Percentiles rank a stretch among this genome's conserved stretches.
Conservation (phyloP, 345 rosid species). For the Aquilaria malaccensis region DNA sequence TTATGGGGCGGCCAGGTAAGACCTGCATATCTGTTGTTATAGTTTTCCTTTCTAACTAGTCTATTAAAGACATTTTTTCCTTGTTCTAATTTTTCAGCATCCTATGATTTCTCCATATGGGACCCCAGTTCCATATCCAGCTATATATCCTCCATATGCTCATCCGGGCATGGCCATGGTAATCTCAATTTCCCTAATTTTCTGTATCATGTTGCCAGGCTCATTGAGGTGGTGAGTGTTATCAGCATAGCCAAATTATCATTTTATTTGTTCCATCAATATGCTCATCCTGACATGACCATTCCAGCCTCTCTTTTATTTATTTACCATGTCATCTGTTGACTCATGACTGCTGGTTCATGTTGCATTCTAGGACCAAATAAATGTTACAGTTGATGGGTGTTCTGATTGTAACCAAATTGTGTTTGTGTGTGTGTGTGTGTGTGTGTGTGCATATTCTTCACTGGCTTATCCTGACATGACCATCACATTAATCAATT, state of each 20-base stretch:
- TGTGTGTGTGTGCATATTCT: no score
- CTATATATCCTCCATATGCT: slow-evolving; percentile 88
- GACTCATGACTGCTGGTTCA: background rate
- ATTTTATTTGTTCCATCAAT: background rate
- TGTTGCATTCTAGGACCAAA: no score
- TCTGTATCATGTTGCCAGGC: background rate
- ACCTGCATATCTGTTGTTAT: slow-evolving; percentile 1
- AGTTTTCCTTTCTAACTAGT: background rate
- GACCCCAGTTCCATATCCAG: slow-evolving; percentile 87
- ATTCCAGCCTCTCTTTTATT: no score
- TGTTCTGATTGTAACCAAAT: no score
- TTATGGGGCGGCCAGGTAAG: slow-evolving; percentile 90
- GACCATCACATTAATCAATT: no score
- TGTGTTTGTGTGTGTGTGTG: no score
- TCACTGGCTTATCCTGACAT: no score
- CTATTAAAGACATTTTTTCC: slow-evolving; percentile 5
- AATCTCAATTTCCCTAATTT: slow-evolving; percentile 8
- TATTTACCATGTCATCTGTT: background rate
- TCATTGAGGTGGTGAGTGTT: background rate
- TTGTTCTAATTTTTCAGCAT: slow-evolving; percentile 46
- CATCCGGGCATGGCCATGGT: slow-evolving; percentile 84
- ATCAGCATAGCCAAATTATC: slow-evolving; percentile 2
- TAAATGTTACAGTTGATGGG: no score
- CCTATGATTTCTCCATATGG: slow-evolving; percentile 87
- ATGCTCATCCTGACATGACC: no score